Percentiles rank a stretch among this genome's conserved stretches.
Conservation (phyloP, 106 monocot genomes). For the Platanthera guangdongensis region DNA sequence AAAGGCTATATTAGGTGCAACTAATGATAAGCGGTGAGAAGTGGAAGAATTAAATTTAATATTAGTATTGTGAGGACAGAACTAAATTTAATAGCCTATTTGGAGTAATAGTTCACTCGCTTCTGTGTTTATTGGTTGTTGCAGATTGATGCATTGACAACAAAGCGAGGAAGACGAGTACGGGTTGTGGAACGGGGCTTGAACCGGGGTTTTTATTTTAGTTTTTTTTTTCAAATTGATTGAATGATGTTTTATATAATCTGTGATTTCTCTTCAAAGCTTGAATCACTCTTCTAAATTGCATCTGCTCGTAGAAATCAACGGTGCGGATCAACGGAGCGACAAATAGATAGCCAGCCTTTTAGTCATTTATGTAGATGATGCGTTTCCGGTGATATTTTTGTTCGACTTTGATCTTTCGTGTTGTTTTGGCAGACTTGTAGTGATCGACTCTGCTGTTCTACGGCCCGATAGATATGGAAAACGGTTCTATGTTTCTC, state of each 20-base stretch:
- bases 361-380: not conserved
- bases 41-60: no score
- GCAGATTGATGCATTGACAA: constrained; percentile 88
- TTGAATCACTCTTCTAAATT: constrained; percentile 9
- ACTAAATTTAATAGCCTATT: not conserved
- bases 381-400: not conserved
- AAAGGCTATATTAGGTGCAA: no score
- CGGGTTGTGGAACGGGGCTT: constrained; percentile 69
- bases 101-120: not conserved
- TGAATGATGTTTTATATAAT: not conserved
- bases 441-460: constrained; percentile 59
- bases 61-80: no score
- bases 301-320: constrained; percentile 78
- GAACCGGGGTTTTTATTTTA: constrained; percentile 45
- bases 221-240: not conserved
- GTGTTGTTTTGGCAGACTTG: constrained; percentile 30
- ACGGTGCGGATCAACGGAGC: constrained; percentile 91
- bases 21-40: no score
- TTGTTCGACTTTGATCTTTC: not conserved
- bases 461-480: constrained; percentile 72
- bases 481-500: constrained; percentile 52
- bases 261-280: not conserved
- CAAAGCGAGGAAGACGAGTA: constrained; percentile 63
- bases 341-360: constrained; percentile 63
- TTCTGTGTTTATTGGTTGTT: constrained; percentile 6